Evolutionary conservation across 1,139 yeast species (phyloP).

Genomic region (Suhomyces kunorum): DNA sequence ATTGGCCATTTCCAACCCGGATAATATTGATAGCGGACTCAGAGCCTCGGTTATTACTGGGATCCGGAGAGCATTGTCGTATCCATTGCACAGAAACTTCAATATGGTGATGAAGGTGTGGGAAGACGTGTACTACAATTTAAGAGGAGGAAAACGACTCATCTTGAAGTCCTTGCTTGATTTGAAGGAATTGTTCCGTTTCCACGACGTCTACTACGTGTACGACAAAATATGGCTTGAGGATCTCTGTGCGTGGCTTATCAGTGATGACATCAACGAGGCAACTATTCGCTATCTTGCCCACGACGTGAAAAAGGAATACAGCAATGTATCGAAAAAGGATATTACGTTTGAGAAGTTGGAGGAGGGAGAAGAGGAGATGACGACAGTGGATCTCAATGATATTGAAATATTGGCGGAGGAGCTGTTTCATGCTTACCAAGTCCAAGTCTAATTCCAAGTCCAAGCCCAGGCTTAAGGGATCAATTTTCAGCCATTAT

Average conservation of each 20-base stretch:
- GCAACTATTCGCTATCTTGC: conserved; percentile 60
- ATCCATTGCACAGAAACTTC: conserved; percentile 78
- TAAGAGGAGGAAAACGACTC: conserved; percentile 69
- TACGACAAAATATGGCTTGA: conserved; percentile 80
- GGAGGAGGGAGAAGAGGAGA: conserved; percentile 29
- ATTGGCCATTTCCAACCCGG: conserved; percentile 38
- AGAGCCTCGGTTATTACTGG: conserved; percentile 59
- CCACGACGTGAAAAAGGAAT: conserved; percentile 55
- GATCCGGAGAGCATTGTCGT: conserved; percentile 70
- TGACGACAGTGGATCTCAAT: conserved; percentile 42
- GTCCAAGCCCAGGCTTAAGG: not conserved
- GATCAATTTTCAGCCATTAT: too few relatives aligned
- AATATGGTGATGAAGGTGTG: conserved; percentile 61
- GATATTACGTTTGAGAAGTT: conserved; percentile 45
- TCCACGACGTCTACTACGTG: conserved; percentile 83
- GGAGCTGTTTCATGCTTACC: conserved; percentile 39
- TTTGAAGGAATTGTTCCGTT: conserved; percentile 73
- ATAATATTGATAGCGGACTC: conserved; percentile 33
- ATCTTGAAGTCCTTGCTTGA: conserved; percentile 61
- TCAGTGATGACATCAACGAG: conserved; percentile 55
- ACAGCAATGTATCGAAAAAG: conserved; percentile 23
- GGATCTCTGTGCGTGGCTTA: conserved; percentile 79
- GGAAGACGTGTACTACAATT: conserved; percentile 68
- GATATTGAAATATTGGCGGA: conserved; percentile 62
- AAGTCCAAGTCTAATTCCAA: not conserved